phyloP scores from a whole-genome alignment of 305 asterid species.

The Solanum hybrid region DNA sequence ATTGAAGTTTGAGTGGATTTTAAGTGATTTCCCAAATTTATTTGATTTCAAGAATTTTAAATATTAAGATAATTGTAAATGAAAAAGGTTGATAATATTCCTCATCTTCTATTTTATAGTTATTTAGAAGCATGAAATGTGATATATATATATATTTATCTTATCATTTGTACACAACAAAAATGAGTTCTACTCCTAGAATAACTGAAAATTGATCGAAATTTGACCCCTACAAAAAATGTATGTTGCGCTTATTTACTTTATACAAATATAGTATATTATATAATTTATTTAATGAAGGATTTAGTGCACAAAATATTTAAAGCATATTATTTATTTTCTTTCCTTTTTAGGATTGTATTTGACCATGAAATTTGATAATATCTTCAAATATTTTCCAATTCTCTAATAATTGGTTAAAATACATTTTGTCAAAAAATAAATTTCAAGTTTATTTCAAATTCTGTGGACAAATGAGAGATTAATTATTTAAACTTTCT shows the following conservation, averaged over 20 bases:
- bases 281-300: not conserved
- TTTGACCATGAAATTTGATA: not conserved
- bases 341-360: not conserved
- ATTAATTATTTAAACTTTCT: not conserved
- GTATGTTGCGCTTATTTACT: not conserved
- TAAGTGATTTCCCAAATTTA: no score
- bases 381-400: not conserved
- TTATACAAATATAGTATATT: not conserved
- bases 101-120: not conserved
- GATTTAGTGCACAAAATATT: not conserved
- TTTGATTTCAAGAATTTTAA: no score
- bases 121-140: not conserved
- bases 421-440: no score
- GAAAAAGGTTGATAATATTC: not conserved
- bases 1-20: no score
- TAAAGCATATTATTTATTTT: no score
- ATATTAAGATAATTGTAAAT: no score
- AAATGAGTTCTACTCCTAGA: no score
- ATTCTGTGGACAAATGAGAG: not conserved
- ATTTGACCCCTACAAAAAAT: not conserved
- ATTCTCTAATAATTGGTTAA: no score
- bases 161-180: no score
- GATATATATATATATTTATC: no score
- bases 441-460: not conserved
- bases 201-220: not conserved